Evolutionary conservation across 805 yeast genomes (phyloP).

Genomic region (Saccharomycopsis sp.): DNA sequence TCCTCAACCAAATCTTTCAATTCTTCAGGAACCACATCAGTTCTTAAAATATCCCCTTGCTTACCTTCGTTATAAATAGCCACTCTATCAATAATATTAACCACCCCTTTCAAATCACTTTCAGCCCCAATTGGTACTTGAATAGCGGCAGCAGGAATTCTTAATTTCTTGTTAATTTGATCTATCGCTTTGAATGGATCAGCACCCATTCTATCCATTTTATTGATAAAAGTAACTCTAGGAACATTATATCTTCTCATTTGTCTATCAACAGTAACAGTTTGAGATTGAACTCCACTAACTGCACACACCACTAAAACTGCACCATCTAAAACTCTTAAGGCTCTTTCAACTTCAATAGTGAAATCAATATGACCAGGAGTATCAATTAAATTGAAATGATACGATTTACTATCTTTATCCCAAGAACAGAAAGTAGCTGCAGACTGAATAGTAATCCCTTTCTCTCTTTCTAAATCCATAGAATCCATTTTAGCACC

Average conservation of each 20-base stretch:
- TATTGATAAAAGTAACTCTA: slow-evolving; percentile 89
- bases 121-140: slow-evolving; percentile 98
- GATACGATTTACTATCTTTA: slow-evolving; percentile 56
- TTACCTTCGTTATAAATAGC: slow-evolving; percentile 83
- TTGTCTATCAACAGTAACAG: slow-evolving; percentile 97
- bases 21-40: slow-evolving; percentile 64
- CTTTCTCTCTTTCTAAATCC: slow-evolving; percentile 98
- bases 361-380: slow-evolving; percentile 99
- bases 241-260: slow-evolving; percentile 98
- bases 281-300: slow-evolving; percentile 96
- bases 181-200: slow-evolving; percentile 93
- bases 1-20: slow-evolving; percentile 78
- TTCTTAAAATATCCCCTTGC: slow-evolving; percentile 76
- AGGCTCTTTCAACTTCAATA: slow-evolving; percentile 97
- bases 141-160: slow-evolving; percentile 92
- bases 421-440: slow-evolving; percentile 98
- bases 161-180: slow-evolving; percentile 78
- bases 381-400: slow-evolving; percentile 92
- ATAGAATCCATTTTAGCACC: slow-evolving; percentile 99
- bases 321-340: slow-evolving; percentile 96
- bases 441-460: slow-evolving; percentile 97
- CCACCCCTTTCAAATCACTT: slow-evolving; percentile 74
- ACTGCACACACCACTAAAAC: slow-evolving; percentile 98
- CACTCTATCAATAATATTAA: slow-evolving; percentile 79
- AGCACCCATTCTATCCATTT: slow-evolving; percentile 99